These are phyloP conservation scores for Alternaria atra DNA, from an alignment of 2,329 filamentous ascomycete species.

Conservation along the genomic window DNA sequence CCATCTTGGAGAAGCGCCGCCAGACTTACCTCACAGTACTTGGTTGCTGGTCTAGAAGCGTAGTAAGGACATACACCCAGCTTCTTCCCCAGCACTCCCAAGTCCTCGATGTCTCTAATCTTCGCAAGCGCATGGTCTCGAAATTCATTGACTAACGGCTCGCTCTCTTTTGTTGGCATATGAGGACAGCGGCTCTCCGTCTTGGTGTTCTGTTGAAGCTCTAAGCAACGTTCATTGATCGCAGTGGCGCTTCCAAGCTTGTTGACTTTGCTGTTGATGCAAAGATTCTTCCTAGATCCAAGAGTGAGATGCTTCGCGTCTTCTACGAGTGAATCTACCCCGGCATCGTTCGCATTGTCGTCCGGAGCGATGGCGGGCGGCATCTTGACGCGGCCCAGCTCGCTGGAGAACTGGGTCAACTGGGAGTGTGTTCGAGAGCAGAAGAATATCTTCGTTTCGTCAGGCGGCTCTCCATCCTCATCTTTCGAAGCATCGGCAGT, in stretches of 20 bases:
- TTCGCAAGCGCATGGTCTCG: conserved; percentile 84
- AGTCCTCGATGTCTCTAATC: conserved; percentile 92
- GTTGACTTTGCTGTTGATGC: conserved; percentile 86
- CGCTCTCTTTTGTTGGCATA: conserved; percentile 79
- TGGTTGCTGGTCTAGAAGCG: conserved; percentile 85
- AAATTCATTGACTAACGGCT: conserved; percentile 78
- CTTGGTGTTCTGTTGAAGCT: conserved; percentile 77
- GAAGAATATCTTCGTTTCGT: conserved; percentile 86
- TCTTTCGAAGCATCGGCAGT: conserved; percentile 50
- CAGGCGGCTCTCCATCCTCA: conserved; percentile 61
- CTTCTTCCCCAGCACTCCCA: conserved; percentile 78
- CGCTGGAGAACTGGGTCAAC: conserved; percentile 84
- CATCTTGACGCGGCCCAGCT: conserved; percentile 79
- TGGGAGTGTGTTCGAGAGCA: conserved; percentile 94
- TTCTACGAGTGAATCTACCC: conserved; percentile 58
- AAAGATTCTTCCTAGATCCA: conserved; percentile 85
- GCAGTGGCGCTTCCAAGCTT: conserved; percentile 74
- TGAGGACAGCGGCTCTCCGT: conserved; percentile 76
- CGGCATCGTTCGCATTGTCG: conserved; percentile 12
- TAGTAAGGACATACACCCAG: conserved; percentile 94
- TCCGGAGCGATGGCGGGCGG: conserved; percentile 69
- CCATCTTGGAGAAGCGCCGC: neutral
- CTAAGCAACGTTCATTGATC: conserved; percentile 92
- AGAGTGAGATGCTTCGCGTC: conserved; percentile 81
- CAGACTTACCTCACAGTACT: conserved; percentile 71